phyloP scores from a whole-genome alignment of 2,329 filamentous ascomycete species.

The Hymenoscyphus salicellus region DNA sequence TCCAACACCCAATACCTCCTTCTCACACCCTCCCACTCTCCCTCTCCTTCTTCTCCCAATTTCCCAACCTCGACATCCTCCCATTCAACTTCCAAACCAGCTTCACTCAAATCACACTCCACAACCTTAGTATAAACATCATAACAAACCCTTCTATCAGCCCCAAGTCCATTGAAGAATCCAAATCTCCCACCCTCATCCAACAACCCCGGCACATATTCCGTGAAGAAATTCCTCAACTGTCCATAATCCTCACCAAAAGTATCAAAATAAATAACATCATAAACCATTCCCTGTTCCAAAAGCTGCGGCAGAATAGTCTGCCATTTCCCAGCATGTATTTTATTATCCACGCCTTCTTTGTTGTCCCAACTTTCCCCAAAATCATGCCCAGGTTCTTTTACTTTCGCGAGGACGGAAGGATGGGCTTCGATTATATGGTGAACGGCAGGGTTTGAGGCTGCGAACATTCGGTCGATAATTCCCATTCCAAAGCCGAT shows the following conservation, averaged over 20 bases:
- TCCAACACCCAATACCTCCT: conserved; percentile 88
- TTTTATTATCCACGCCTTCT: conserved; percentile 59
- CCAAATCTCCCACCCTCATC: conserved; percentile 72
- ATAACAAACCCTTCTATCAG: conserved; percentile 88
- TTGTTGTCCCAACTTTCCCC: conserved; percentile 53
- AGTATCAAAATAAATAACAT: conserved; percentile 95
- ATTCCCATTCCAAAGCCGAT: conserved; percentile 92
- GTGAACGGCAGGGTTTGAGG: conserved; percentile 63
- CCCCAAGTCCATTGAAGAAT: conserved; percentile 88
- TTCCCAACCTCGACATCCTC: conserved; percentile 64
- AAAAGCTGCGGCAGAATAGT: conserved; percentile 69
- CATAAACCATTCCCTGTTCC: conserved; percentile 66
- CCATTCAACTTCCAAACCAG: conserved; percentile 88
- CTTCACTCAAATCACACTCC: conserved; percentile 86
- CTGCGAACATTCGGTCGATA: conserved; percentile 72
- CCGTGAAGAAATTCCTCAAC: conserved; percentile 81
- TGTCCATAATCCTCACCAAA: conserved; percentile 92
- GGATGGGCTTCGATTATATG: conserved; percentile 87
- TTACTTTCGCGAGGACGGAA: conserved; percentile 66
- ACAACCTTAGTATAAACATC: conserved; percentile 92
- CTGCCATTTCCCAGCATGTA: conserved; percentile 78
- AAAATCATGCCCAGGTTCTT: conserved; percentile 41
- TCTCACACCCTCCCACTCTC: conserved; percentile 84
- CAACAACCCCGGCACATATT: conserved; percentile 77
- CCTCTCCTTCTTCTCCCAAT: conserved; percentile 63